A percentile compares a stretch with the other conserved stretches of the same genome.
Evolutionary conservation across 2,329 filamentous ascomycete genomes (phyloP).

Genomic region (Diaporthe longicolla): DNA sequence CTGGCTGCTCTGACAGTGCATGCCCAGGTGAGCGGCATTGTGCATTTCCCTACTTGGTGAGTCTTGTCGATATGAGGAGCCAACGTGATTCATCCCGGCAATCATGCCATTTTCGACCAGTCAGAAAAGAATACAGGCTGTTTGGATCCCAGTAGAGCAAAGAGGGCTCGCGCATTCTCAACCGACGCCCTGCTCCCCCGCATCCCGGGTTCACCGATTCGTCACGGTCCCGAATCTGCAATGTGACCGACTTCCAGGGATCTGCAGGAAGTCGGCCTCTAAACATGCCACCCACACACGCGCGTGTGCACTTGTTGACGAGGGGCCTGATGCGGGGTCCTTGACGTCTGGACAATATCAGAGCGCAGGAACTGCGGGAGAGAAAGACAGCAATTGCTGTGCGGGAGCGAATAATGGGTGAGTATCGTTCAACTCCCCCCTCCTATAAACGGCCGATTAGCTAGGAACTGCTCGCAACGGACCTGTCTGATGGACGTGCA

Average conservation of each 20-base stretch:
- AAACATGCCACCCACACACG: neutral
- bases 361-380: neutral
- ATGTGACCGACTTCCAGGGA: constrained; percentile 35
- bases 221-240: constrained; percentile 6
- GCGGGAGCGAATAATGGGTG: neutral
- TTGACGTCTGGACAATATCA: neutral
- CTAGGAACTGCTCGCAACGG: neutral
- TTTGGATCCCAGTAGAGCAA: neutral
- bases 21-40: neutral
- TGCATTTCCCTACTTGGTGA: neutral
- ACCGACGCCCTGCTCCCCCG: constrained; percentile 7
- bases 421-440: neutral
- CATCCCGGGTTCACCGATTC: neutral
- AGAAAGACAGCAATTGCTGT: constrained; percentile 14
- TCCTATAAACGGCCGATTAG: neutral
- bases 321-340: constrained; percentile 3
- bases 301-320: neutral
- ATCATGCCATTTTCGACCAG: constrained; percentile 39
- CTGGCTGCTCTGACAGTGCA: constrained; percentile 12
- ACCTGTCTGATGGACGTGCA: neutral
- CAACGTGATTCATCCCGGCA: constrained; percentile 26
- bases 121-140: constrained; percentile 7
- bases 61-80: neutral
- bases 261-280: constrained; percentile 3
- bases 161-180: neutral